A percentile compares a stretch with the other conserved stretches of the same genome.
Conservation (phyloP, 2,329 filamentous ascomycete species). For the Pezicula carpinea region DNA sequence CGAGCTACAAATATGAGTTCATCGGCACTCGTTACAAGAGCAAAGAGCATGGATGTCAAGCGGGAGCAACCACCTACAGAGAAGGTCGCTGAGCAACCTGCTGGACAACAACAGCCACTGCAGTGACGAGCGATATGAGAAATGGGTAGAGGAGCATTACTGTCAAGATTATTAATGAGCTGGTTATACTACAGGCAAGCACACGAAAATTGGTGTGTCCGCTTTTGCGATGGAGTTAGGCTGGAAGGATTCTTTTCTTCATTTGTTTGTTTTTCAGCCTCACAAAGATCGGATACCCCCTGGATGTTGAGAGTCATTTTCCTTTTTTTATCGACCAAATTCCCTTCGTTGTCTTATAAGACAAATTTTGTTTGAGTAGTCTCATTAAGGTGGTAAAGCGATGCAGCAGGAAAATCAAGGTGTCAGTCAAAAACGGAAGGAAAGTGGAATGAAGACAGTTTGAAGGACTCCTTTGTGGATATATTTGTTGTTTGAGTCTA, state of each 20-base stretch:
- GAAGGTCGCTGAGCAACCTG: conserved; percentile 8
- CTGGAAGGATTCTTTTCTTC: neutral
- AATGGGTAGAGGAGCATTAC: neutral
- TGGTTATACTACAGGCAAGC: neutral
- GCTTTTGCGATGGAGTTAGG: neutral
- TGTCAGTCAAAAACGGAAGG: too few species aligned
- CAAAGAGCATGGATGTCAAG: conserved; percentile 25
- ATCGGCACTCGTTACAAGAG: conserved; percentile 11
- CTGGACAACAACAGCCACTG: conserved; percentile 2
- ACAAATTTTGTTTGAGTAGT: neutral
- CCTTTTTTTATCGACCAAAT: neutral
- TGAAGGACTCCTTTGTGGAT: too few species aligned
- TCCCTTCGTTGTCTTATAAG: neutral
- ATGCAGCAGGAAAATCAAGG: neutral
- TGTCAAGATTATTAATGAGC: neutral
- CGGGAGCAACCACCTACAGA: conserved; percentile 18
- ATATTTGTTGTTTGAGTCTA: too few species aligned
- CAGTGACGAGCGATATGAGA: neutral
- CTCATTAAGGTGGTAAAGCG: neutral
- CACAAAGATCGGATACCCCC: conserved; percentile 5
- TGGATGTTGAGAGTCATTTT: conserved; percentile 2
- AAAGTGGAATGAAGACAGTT: too few species aligned
- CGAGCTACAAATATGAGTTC: conserved; percentile 8
- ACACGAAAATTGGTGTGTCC: neutral
- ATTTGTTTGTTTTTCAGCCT: neutral